Conservation (phyloP, 768 basidiomycete genomes). For the Termitomyces sp. region DNA sequence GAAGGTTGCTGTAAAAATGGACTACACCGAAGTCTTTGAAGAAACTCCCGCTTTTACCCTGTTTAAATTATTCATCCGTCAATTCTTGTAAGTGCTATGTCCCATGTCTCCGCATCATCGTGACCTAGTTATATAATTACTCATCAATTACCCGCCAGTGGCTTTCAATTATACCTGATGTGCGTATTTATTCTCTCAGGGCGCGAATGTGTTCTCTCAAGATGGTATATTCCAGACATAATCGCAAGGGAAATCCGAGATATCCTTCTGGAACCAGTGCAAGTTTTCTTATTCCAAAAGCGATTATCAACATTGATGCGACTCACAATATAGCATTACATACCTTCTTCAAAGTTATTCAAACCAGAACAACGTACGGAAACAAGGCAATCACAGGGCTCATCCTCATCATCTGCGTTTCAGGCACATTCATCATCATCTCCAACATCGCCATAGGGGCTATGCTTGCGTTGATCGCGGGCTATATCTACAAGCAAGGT, state of each 20-base stretch:
- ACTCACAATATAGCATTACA: slow-evolving; percentile 29
- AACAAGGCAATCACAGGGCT: neutral
- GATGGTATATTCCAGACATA: slow-evolving; percentile 23
- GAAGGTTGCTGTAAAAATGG: slow-evolving; percentile 30
- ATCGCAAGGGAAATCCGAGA: slow-evolving; percentile 39
- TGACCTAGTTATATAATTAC: neutral
- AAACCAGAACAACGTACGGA: slow-evolving; percentile 37
- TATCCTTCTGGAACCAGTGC: slow-evolving; percentile 41
- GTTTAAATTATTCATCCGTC: slow-evolving; percentile 40
- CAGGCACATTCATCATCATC: slow-evolving; percentile 30
- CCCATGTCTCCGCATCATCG: neutral
- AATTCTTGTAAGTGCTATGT: slow-evolving; percentile 36
- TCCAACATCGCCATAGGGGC: slow-evolving; percentile 35
- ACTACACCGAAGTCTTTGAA: slow-evolving; percentile 42
- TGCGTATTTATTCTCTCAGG: slow-evolving; percentile 11
- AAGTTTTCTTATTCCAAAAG: slow-evolving; percentile 14
- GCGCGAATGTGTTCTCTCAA: slow-evolving; percentile 3
- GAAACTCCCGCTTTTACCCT: slow-evolving; percentile 47
- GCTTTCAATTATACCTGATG: slow-evolving; percentile 42
- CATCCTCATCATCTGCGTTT: neutral
- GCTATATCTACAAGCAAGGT: slow-evolving; percentile 24
- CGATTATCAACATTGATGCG: slow-evolving; percentile 1
- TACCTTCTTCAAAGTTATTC: slow-evolving; percentile 38
- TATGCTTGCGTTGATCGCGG: slow-evolving; percentile 30
- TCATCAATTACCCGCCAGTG: slow-evolving; percentile 21